Percentiles rank a stretch among this genome's conserved stretches.
Conservation (phyloP, 345 rosid species). For the Camelina sativa region DNA sequence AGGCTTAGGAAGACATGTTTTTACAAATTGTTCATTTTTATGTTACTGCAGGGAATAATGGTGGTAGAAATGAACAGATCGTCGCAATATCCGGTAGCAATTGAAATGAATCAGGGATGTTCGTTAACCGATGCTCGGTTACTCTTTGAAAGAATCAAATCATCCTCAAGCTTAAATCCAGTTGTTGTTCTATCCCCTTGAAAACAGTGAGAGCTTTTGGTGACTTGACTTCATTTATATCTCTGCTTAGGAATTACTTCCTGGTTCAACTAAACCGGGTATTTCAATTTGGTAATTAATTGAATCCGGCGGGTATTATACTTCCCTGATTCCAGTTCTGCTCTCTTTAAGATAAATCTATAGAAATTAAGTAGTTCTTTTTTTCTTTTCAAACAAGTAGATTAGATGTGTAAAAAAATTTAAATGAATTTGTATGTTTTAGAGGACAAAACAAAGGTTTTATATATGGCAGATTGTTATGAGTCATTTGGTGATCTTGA, state of each 20-base stretch:
- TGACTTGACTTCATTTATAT: neutral
- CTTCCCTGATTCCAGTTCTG: neutral
- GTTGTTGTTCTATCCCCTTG: conserved; percentile 39
- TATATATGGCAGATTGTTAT: neutral
- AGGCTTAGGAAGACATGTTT: conserved; percentile 4
- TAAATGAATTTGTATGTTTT: neutral
- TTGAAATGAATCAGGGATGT: conserved; percentile 78
- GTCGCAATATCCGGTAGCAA: conserved; percentile 65
- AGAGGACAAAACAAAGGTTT: neutral
- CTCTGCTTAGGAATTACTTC: conserved; percentile 7
- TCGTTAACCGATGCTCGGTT: conserved; percentile 69
- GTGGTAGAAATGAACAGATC: conserved; percentile 63
- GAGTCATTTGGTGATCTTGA: neutral
- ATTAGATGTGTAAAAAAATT: neutral
- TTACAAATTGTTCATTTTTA: neutral
- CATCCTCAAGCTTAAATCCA: conserved; percentile 33
- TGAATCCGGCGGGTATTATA: conserved; percentile 1
- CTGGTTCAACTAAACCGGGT: conserved; percentile 23
- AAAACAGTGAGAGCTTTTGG: conserved; percentile 10
- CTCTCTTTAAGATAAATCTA: too few relatives aligned
- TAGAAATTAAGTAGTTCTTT: neutral
- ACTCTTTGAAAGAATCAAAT: conserved; percentile 67
- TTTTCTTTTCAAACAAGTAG: neutral
- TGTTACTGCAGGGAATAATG: conserved; percentile 72
- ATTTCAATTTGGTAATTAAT: neutral